Base-by-base conservation (phyloP, 805 yeast genomes). In the Candida jianshihensis region DNA sequence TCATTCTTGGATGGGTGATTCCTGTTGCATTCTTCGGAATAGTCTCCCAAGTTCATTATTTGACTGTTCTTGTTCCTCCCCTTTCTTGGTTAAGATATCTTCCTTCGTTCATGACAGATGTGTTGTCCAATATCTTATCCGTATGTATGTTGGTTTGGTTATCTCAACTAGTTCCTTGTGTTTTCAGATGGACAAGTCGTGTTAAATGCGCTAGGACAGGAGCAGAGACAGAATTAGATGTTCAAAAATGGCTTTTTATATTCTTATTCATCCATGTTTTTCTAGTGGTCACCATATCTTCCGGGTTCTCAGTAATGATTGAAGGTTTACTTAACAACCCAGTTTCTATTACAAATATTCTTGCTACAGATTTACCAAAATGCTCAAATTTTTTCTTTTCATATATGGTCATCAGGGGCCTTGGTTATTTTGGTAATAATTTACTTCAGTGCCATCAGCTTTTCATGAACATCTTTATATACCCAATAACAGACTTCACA, bases 381-480 rank as follows among this genome's bases (percentile, higher is more conserved):
- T 83, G 95, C 18, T 81, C 96, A 1, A 84, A 80, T 30, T 88
- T 89, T 52, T 89, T 88, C 60, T 80, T 80, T 55, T 82, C 89
- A 4, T 86, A 81, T 50, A 63, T 87, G 26, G 60, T 85, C 0
- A 65, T 88, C 24, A 79, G 83, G 57, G 90, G 95, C 0, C 61
- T 88, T 38, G 73, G 89, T 1, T 75, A 82, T 37, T 74, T 81
- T 43, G 95, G 95, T 0, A 76, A 75, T 39, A 77, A 77, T 41
- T 64, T 89, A 28, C 51, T 88, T 26, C 79, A 83, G 48, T 60
- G 75, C 14, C 71, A 68, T 36, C 71, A 68, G 15, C 63, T 88
- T 29, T 40, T 74, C 5, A 52, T 61, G 18, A 62, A 63, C 25
- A 45, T 53, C 24, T 52, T 70, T 8, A 27, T 60, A 5, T 59